These are phyloP conservation scores for Croton laevigatus DNA, from an alignment of 441 rosid species.

Conservation along the genomic window DNA sequence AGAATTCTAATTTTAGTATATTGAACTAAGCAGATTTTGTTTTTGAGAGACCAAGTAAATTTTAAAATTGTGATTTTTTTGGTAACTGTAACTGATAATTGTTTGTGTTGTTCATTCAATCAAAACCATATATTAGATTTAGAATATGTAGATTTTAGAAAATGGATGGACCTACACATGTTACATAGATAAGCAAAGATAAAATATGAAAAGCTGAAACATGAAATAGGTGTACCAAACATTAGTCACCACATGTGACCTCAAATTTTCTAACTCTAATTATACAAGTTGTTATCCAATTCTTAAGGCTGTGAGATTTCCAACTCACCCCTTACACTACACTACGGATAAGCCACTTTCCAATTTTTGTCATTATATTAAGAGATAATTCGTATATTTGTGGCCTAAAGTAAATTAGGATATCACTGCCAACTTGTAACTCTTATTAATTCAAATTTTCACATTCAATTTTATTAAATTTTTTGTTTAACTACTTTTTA, in stretches of 20 bases:
- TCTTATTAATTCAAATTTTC: not conserved
- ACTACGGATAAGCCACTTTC: conserved; percentile 28
- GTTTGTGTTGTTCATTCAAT: too few species aligned
- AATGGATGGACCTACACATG: too few species aligned
- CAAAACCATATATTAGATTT: too few species aligned
- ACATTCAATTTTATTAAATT: not conserved
- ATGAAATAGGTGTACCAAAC: not conserved
- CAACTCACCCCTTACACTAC: conserved; percentile 9
- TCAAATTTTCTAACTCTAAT: conserved; percentile 1
- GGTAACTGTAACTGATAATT: too few species aligned
- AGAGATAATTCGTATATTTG: not conserved
- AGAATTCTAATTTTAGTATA: too few species aligned
- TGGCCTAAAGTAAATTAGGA: not conserved
- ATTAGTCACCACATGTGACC: conserved; percentile 2
- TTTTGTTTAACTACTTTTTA: not conserved
- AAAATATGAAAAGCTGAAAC: not conserved
- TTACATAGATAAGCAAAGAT: not conserved
- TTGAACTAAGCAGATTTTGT: too few species aligned
- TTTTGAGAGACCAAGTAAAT: too few species aligned
- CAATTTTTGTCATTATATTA: not conserved
- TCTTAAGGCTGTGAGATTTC: conserved; percentile 24
- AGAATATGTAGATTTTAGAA: too few species aligned
- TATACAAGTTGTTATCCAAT: conserved; percentile 18
- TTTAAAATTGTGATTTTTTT: too few species aligned
- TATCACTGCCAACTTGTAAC: too few species aligned